Evolutionary conservation across 2,329 filamentous ascomycete genomes (phyloP).

Genomic region (Nothophoma quercina): DNA sequence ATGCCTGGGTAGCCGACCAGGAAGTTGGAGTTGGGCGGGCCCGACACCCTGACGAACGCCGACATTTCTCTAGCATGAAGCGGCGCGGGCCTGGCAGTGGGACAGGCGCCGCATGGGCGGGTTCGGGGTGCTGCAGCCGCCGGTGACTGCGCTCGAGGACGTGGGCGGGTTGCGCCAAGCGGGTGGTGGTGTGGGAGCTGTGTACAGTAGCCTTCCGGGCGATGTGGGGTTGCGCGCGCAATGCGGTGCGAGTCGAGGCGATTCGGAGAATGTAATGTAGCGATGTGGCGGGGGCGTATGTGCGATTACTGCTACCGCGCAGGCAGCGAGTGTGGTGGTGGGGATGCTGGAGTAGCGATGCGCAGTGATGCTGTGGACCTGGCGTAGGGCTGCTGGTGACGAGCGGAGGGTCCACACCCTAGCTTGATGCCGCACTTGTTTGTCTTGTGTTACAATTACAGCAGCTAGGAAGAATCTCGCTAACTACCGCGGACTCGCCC

Average conservation of each 20-base stretch:
- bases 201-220: slow-evolving; percentile 29
- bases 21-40: slow-evolving; percentile 95
- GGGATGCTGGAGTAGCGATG: neutral
- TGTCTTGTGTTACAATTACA: no score
- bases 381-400: slow-evolving; percentile 6
- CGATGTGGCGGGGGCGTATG: neutral
- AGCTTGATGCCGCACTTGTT: neutral
- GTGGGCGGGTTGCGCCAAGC: slow-evolving; percentile 11
- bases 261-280: neutral
- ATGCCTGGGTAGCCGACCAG: slow-evolving; percentile 97
- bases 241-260: slow-evolving; percentile 10
- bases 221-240: slow-evolving; percentile 30
- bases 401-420: slow-evolving; percentile 4
- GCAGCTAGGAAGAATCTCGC: no score
- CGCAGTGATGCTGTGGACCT: slow-evolving; percentile 5
- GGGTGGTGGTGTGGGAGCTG: slow-evolving; percentile 11
- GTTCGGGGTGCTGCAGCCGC: slow-evolving; percentile 11
- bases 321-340: slow-evolving; percentile 1
- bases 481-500: no score
- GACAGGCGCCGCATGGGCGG: slow-evolving; percentile 47
- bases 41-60: slow-evolving; percentile 93
- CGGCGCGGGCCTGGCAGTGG: slow-evolving; percentile 45
- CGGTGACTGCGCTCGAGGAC: neutral
- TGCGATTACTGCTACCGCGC: slow-evolving; percentile 1
- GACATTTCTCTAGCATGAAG: slow-evolving; percentile 53